phyloP scores from a whole-genome alignment of 805 yeast genomes.

The Starmerella powellii region DNA sequence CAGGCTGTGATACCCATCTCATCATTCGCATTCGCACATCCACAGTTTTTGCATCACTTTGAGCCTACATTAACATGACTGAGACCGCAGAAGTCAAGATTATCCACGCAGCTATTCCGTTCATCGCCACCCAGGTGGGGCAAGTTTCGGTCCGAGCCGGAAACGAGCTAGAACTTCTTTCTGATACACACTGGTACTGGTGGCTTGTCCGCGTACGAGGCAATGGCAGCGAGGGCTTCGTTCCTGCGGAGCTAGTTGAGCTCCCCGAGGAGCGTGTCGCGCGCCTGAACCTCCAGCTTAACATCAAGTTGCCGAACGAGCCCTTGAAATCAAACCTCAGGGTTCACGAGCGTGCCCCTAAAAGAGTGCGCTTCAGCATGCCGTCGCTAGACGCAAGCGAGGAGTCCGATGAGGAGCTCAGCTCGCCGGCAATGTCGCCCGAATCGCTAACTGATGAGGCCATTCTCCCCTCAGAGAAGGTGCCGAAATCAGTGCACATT shows the following conservation, averaged over 20 bases:
- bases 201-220: conserved; percentile 62
- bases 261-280: conserved; percentile 87
- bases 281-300: conserved; percentile 80
- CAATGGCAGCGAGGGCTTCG: conserved; percentile 75
- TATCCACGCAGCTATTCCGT: conserved; percentile 50
- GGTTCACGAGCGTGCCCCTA: background rate
- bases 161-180: conserved; percentile 63
- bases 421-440: background rate
- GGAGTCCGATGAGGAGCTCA: background rate
- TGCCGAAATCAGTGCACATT: background rate
- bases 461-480: too few relatives aligned
- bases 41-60: too few relatives aligned
- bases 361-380: conserved; percentile 1
- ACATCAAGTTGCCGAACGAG: conserved; percentile 26
- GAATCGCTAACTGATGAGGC: conserved; percentile 1
- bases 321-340: background rate
- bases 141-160: conserved; percentile 72
- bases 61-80: too few relatives aligned
- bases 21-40: too few relatives aligned
- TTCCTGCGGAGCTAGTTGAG: conserved; percentile 92
- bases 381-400: background rate
- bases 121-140: conserved; percentile 83
- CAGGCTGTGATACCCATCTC: too few relatives aligned
- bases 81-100: background rate
- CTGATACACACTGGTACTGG: conserved; percentile 92